phyloP scores from a whole-genome alignment of 192 early-diverging fungal genomes.

The Pilaira anomala region DNA sequence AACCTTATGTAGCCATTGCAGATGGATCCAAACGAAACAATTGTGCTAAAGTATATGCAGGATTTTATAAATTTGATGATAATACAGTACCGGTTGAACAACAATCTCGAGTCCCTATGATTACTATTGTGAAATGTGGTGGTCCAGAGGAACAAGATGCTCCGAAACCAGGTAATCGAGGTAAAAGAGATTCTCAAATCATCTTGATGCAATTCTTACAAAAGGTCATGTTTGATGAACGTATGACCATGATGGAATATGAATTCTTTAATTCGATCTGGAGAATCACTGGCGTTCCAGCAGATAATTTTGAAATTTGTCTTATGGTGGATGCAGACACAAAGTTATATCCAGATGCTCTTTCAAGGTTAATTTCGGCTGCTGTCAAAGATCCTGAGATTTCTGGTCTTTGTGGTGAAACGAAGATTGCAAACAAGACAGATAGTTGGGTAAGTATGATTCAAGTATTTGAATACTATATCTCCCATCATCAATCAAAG shows the following conservation, averaged over 20 bases:
- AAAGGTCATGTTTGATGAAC: constrained; percentile 74
- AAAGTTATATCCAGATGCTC: constrained; percentile 73
- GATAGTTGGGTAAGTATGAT: constrained; percentile 87
- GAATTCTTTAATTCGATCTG: constrained; percentile 71
- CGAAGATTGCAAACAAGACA: constrained; percentile 90
- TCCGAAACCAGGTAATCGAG: constrained; percentile 68
- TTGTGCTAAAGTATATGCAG: constrained; percentile 75
- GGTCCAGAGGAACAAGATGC: constrained; percentile 43
- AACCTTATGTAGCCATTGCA: constrained; percentile 74
- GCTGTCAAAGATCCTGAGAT: constrained; percentile 84
- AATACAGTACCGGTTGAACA: constrained; percentile 50
- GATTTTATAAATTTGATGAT: constrained; percentile 58
- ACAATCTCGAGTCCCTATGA: constrained; percentile 60
- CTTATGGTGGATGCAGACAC: constrained; percentile 84
- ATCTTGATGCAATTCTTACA: constrained; percentile 85
- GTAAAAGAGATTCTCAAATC: constrained; percentile 89
- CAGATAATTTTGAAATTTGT: constrained; percentile 75
- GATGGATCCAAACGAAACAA: constrained; percentile 76
- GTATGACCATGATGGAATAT: constrained; percentile 68
- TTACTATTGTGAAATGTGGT: constrained; percentile 70
- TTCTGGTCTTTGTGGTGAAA: constrained; percentile 95
- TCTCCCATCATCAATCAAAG: constrained; percentile 75
- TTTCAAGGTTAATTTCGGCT: constrained; percentile 72
- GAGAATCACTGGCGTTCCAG: constrained; percentile 67
- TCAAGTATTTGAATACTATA: constrained; percentile 90